Evolutionary conservation across 805 yeast genomes (phyloP).

Genomic region (Vanderwaltozyma yarrowii): DNA sequence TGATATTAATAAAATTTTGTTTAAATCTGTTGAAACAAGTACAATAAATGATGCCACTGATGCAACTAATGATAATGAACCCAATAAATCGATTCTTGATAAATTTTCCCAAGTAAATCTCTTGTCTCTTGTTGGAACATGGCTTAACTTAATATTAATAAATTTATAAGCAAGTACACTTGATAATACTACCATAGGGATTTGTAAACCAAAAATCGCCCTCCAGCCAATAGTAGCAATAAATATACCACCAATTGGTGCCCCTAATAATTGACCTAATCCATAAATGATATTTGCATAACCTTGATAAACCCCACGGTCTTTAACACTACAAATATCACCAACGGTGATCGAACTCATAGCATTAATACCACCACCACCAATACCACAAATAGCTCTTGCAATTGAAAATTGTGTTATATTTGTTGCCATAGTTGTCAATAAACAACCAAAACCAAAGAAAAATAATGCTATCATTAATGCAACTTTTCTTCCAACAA

Average conservation of each 20-base stretch:
- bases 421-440: constrained; percentile 31
- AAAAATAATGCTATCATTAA: constrained; percentile 32
- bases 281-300: constrained; percentile 68
- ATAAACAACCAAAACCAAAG: constrained; percentile 38
- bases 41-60: constrained; percentile 26
- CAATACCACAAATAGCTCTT: constrained; percentile 71
- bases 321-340: constrained; percentile 65
- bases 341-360: constrained; percentile 66
- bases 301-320: constrained; percentile 78
- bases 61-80: constrained; percentile 49
- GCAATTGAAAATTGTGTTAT: constrained; percentile 38
- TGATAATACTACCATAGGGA: constrained; percentile 35
- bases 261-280: constrained; percentile 65
- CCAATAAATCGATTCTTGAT: constrained; percentile 55
- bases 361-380: constrained; percentile 83
- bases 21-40: constrained; percentile 10
- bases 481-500: constrained; percentile 41
- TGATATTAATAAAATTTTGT: not conserved
- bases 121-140: constrained; percentile 39
- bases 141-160: constrained; percentile 37
- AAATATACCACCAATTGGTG: constrained; percentile 52
- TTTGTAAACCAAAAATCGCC: constrained; percentile 40
- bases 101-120: constrained; percentile 37
- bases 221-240: constrained; percentile 60
- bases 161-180: constrained; percentile 30